Percentiles rank a stretch among this genome's conserved stretches.
Conservation (phyloP, 371 early-diverging fungal genomes). For the Nosema granulosis region DNA sequence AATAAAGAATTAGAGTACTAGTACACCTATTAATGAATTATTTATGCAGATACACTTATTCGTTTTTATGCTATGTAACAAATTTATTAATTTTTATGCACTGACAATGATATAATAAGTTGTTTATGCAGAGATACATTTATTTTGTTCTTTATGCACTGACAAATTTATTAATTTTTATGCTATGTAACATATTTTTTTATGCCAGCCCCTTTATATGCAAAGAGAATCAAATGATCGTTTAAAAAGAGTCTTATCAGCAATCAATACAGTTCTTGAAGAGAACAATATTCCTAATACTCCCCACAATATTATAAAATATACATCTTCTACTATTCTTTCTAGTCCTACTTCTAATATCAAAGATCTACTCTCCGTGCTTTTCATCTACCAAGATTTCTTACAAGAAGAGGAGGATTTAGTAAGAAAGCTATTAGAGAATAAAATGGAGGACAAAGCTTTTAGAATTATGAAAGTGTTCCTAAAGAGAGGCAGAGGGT, state of each 20-base stretch:
- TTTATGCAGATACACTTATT: no score
- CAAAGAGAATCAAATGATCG: neutral
- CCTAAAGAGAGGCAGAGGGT: neutral
- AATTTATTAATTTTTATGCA: no score
- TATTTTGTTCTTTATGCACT: no score
- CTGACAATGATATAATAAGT: no score
- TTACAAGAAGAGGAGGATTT: neutral
- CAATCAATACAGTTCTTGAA: neutral
- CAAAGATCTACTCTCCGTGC: neutral
- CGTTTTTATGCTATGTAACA: no score
- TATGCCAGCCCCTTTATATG: neutral
- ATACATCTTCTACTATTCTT: neutral
- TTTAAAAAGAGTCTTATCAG: neutral
- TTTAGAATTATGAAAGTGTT: neutral
- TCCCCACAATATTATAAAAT: constrained; percentile 3
- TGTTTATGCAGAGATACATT: no score
- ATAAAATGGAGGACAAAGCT: constrained; percentile 1
- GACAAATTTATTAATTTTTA: neutral
- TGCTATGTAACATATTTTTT: neutral
- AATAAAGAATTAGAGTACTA: no score
- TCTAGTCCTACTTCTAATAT: neutral
- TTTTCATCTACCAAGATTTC: constrained; percentile 14
- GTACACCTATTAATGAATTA: no score
- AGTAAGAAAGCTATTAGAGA: neutral
- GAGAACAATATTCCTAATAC: neutral